Percentiles rank a stretch among this genome's conserved stretches.
phyloP scores from a whole-genome alignment of 139 green algal species.

The Pseudopediastrum boryanum region DNA sequence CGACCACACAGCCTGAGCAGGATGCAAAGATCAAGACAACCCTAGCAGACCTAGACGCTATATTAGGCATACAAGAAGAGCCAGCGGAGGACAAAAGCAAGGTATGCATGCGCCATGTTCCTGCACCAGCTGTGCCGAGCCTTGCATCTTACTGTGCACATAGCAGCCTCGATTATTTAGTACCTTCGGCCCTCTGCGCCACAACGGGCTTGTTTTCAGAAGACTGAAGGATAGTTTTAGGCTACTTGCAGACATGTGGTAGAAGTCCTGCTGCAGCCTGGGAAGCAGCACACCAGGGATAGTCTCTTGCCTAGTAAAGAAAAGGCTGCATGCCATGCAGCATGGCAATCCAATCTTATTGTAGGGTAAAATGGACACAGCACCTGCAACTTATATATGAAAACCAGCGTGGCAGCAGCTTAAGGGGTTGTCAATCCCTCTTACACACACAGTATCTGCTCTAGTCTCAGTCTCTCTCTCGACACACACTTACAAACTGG shows the following conservation, averaged over 20 bases:
- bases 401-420: background rate
- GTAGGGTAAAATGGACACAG: background rate
- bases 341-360: background rate
- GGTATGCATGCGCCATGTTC: background rate
- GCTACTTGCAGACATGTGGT: no score
- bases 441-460: background rate
- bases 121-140: background rate
- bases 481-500: no score
- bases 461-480: no score
- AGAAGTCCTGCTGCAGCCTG: no score
- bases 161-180: no score
- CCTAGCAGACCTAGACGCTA: conserved; percentile 71
- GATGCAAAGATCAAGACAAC: conserved; percentile 63
- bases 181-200: no score
- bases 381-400: background rate
- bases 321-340: no score
- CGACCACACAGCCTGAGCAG: background rate
- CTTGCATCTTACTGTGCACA: background rate
- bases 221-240: no score
- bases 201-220: no score
- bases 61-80: conserved; percentile 81
- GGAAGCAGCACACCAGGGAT: no score
- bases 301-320: no score
- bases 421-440: background rate
- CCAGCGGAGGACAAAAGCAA: background rate